Conservation (phyloP, 192 early-diverging fungal genomes). For the Coemansia biformis region DNA sequence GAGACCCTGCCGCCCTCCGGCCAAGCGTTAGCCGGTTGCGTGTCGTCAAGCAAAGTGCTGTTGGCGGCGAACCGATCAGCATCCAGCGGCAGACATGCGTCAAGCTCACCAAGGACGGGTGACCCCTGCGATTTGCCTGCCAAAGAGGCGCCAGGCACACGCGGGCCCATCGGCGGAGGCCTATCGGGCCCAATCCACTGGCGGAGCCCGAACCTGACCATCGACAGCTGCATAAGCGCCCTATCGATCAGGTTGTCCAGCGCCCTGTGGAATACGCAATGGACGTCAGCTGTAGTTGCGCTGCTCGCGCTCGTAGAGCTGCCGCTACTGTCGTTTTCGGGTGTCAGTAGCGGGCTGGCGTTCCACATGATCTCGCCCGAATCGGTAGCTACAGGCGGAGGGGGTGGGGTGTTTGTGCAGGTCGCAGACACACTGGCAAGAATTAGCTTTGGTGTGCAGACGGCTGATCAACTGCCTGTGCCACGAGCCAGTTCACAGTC, state of each 20-base stretch:
- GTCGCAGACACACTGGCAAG: too few relatives aligned
- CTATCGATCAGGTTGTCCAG: constrained; percentile 40
- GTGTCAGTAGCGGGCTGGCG: background rate
- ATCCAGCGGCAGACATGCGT: constrained; percentile 11
- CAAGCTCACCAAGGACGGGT: too few relatives aligned
- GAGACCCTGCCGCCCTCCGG: too few relatives aligned
- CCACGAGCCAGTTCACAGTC: too few relatives aligned
- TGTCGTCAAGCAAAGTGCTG: constrained; percentile 8
- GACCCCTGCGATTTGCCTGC: background rate
- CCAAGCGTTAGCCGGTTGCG: too few relatives aligned
- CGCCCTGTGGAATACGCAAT: constrained; percentile 24
- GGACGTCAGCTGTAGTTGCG: background rate
- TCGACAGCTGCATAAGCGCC: constrained; percentile 36
- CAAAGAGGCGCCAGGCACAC: background rate
- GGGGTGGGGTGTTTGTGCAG: too few relatives aligned
- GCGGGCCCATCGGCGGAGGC: background rate
- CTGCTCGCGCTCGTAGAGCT: too few relatives aligned
- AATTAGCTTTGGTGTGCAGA: constrained; percentile 1
- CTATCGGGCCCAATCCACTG: constrained; percentile 41
- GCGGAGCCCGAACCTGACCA: constrained; percentile 41
- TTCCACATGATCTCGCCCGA: constrained; percentile 37
- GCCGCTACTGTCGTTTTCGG: too few relatives aligned
- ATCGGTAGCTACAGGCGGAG: constrained; percentile 9
- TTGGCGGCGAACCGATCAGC: constrained; percentile 11
- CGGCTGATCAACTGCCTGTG: background rate